These are phyloP conservation scores for Phytophthora constricta DNA, from an alignment of 352 stramenopile species.

Conservation along the genomic window DNA sequence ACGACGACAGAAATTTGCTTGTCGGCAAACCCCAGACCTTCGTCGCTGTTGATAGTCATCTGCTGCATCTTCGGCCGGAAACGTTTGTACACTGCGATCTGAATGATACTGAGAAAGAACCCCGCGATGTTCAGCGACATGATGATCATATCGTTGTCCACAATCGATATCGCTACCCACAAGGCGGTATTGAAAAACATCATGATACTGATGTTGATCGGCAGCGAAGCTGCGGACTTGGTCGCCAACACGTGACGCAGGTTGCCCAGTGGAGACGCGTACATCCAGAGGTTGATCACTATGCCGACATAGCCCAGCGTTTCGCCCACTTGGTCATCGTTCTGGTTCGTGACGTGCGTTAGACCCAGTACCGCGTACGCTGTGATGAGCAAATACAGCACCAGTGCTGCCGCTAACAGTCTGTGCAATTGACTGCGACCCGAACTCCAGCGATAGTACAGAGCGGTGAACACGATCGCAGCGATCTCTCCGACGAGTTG, in stretches of 20 bases:
- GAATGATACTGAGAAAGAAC: slow-evolving; percentile 28
- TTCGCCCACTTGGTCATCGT: slow-evolving; percentile 30
- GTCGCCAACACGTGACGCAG: slow-evolving; percentile 25
- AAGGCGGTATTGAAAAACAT: slow-evolving; percentile 32
- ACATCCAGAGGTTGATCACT: slow-evolving; percentile 39
- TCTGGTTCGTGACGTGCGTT: slow-evolving; percentile 39
- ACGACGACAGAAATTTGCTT: slow-evolving; percentile 28
- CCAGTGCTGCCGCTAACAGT: slow-evolving; percentile 8
- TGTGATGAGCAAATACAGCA: slow-evolving; percentile 26
- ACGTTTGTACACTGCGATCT: slow-evolving; percentile 35
- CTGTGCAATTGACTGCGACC: slow-evolving; percentile 20
- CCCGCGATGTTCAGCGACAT: slow-evolving; percentile 37
- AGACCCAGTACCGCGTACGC: slow-evolving; percentile 45
- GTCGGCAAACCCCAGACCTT: slow-evolving; percentile 13
- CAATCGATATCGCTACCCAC: slow-evolving; percentile 32
- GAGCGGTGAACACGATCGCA: slow-evolving; percentile 21
- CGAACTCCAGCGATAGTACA: slow-evolving; percentile 33
- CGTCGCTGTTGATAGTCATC: slow-evolving; percentile 16
- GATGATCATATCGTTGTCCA: slow-evolving; percentile 39
- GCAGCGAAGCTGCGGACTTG: slow-evolving; percentile 29
- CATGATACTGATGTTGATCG: slow-evolving; percentile 34
- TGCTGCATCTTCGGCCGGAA: slow-evolving; percentile 16
- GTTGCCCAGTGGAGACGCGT: slow-evolving; percentile 36
- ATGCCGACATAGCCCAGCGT: slow-evolving; percentile 40
- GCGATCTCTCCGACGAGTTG: slow-evolving; percentile 32